Evolutionary conservation across 306 rosid species (phyloP), one percentile per base, ranked within the genome.

Genomic region (Pyrus betulifolia): DNA sequence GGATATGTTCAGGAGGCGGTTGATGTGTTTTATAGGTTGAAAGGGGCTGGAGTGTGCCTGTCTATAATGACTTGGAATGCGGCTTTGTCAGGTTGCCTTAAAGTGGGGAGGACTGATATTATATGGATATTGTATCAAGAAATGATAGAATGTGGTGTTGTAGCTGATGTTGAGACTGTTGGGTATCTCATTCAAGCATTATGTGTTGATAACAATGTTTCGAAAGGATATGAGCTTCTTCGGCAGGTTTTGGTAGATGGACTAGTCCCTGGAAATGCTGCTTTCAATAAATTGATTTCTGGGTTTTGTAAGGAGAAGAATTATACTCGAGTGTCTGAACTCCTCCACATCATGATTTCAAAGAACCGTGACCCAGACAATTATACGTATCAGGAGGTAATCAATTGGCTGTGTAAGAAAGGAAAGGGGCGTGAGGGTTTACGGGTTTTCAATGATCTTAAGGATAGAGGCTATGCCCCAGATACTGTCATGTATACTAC

Each of bases 401-500:
- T 93, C 69, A 65, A 75, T 81, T 88, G 92, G 52, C 82, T 91
- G 52, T 80, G 92, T 82, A 87, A 83, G 86, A 78, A 81, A 31
- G 38, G 73, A 63, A 84, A 75, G 75, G 68, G 31, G 52, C 27
- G 25, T 18, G 89, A 85, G 82, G 87, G 81, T 55, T 89, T 85
- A 22, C 79, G 84, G 68, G 79, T 91, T 74, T 93, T 91, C 67
- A 80, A 89, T 58, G 91, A 85, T 86, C 92, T 91, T 54, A 91
- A 86, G 87, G 86, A 85, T n/a, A 87, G 98, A 72, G 95, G 98
- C 49, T 91, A 89, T 86, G 84, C 84, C 38, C 97, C 93, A 2
- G 86, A 91, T 52, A 80, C 72, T 84, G 87, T 77, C 74, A 88
- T 89, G 97, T 89, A 91, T 81, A 89, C 96, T 11, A 93, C 91